phyloP scores from a whole-genome alignment of 129 eudicot species.

The Cynara cardunculus region DNA sequence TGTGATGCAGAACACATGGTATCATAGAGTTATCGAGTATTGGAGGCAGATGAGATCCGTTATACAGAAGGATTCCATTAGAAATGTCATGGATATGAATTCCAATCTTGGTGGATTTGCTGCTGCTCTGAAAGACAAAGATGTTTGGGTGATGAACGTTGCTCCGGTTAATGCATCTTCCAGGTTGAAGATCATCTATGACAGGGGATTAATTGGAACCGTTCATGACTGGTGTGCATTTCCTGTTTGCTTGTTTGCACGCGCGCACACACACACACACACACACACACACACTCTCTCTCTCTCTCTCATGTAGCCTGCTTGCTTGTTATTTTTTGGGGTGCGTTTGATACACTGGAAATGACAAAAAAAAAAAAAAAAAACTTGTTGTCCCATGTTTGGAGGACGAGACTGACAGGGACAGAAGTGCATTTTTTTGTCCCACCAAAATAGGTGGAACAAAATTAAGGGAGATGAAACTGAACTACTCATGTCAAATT shows the following conservation, averaged over 20 bases:
- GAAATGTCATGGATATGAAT: conserved; percentile 98
- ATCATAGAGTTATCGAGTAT: conserved; percentile 64
- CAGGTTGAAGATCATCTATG: conserved; percentile 69
- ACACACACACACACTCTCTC: no score
- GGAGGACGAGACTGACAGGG: background rate
- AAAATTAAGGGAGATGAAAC: background rate
- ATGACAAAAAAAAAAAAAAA: no score
- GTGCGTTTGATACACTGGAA: no score
- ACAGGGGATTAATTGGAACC: conserved; percentile 84
- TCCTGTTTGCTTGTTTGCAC: background rate
- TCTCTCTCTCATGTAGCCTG: no score
- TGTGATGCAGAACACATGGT: conserved; percentile 65
- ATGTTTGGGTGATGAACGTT: conserved; percentile 98
- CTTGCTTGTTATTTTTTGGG: no score
- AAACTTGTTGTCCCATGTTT: background rate
- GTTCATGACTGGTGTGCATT: conserved; percentile 78
- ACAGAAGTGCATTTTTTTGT: background rate
- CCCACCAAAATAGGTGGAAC: background rate
- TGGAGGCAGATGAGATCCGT: conserved; percentile 89
- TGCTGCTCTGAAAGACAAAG: conserved; percentile 75
- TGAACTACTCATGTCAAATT: background rate
- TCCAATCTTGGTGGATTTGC: conserved; percentile 94
- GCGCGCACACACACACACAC: background rate
- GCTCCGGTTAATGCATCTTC: conserved; percentile 66
- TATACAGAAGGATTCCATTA: conserved; percentile 53